Conservation (phyloP, 2,329 filamentous ascomycete genomes). For the Hypoxylon sp. region DNA sequence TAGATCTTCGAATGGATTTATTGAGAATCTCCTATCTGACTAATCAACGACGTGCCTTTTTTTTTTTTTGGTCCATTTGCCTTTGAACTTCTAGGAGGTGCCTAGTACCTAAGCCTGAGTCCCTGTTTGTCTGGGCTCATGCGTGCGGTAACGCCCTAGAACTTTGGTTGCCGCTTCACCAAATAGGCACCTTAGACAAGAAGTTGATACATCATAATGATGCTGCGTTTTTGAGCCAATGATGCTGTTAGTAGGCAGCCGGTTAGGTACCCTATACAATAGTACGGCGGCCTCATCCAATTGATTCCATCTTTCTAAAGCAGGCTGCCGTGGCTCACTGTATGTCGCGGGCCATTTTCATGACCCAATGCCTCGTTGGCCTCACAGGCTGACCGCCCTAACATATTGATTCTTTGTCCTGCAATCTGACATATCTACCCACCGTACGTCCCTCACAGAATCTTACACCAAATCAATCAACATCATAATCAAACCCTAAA, state of each 20-base stretch:
- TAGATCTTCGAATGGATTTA: background rate
- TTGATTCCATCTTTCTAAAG: background rate
- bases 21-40: background rate
- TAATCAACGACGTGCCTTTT: background rate
- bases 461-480: background rate
- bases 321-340: slow-evolving; percentile 8
- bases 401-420: slow-evolving; percentile 2
- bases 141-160: background rate
- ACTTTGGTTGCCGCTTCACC: background rate
- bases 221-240: background rate
- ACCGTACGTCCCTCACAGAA: background rate
- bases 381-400: background rate
- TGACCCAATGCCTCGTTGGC: background rate
- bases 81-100: background rate
- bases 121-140: background rate
- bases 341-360: slow-evolving; percentile 5
- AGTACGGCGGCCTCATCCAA: background rate
- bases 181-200: background rate
- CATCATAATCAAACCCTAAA: background rate
- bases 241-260: too few relatives aligned
- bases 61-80: background rate
- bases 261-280: too few relatives aligned
- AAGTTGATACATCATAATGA: slow-evolving; percentile 1
- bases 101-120: background rate
- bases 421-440: background rate